Evolutionary conservation across 768 basidiomycete genomes (phyloP).

Genomic region (Rhodotorula toruloides): DNA sequence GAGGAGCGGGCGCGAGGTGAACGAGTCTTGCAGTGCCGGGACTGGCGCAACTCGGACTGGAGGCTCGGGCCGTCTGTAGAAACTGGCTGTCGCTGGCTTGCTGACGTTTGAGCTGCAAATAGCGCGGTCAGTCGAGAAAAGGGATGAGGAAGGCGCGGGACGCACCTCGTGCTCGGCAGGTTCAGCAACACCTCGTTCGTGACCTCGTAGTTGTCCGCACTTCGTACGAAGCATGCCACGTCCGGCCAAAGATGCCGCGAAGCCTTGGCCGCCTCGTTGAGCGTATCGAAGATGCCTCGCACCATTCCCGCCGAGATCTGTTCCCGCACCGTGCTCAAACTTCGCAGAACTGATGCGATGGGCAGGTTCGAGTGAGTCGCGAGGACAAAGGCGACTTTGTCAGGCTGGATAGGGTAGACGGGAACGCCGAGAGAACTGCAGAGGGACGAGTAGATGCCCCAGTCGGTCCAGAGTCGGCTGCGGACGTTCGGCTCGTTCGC

Average conservation of each 20-base stretch:
- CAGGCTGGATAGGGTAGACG: slow-evolving; percentile 24
- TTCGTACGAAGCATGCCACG: neutral
- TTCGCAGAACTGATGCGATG: neutral
- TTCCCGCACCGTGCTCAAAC: neutral
- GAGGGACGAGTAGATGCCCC: slow-evolving; percentile 10
- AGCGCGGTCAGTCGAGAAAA: neutral
- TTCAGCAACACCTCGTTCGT: neutral
- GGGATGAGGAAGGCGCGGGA: neutral
- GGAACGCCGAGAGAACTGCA: slow-evolving; percentile 7
- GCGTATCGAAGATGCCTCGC: neutral
- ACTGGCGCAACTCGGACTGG: neutral
- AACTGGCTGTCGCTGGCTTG: neutral
- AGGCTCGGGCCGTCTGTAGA: neutral
- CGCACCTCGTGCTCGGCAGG: neutral
- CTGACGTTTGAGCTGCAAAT: too few species aligned
- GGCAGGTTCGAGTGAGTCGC: slow-evolving; percentile 11
- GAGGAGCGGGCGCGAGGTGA: slow-evolving; percentile 1
- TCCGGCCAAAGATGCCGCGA: slow-evolving; percentile 15
- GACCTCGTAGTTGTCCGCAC: neutral
- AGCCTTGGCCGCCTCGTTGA: slow-evolving; percentile 15
- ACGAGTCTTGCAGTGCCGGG: neutral
- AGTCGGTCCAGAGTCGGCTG: neutral
- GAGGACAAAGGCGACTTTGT: slow-evolving; percentile 25
- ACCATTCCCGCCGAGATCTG: neutral
- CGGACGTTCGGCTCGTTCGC: neutral